Base-by-base conservation (phyloP, 345 rosid species). In the Heritiera fomes region DNA sequence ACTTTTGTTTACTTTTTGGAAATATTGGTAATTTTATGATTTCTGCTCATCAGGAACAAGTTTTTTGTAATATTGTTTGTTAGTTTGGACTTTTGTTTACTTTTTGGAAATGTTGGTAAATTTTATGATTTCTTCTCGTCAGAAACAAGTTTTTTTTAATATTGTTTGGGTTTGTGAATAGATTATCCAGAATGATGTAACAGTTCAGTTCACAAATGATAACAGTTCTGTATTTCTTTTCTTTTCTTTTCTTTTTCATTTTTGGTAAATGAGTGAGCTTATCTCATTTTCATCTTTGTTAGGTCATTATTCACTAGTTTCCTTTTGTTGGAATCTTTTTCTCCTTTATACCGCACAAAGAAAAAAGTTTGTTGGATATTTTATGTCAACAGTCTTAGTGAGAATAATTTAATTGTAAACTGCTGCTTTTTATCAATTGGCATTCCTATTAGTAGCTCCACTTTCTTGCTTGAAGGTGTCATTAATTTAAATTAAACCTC, bases 61-160 rank as follows among this genome's bases (percentile, higher is more conserved):
- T 38, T 71, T 52, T 43, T 58, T 52, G 4, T 3, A 40, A 40
- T 40, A 4, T 40, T 40, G 43, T 40, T 3, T 23, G 28, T 69
- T 82, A 62, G 38, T 75, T 70, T 1, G 2, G 38, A 28, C 47
- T 70, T 28, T 74, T 34, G 43, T 77, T 77, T 52, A n/a, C 15
- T 73, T 76, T 41, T 34, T 34, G 53, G 61, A 63, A 76, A 49
- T 75, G 32, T 75, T 14, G 53, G 77, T 55, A 58, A 69, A 34
- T 8, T 56, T 58, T 41, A 43, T 20, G 50, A 13, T 74, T 56
- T 74, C 52, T 74, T 12, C 53, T 20, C 49, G n/a, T 74, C 53
- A 7, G 38, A 40, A 58, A 18, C 38, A 40, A 56, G 50, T 34
- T 71, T 52, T 43, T 58, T 52, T 2, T 1, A 38, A 38, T 40